These are phyloP conservation scores for Sanghuangporus baumii DNA, from an alignment of 1,284 basidiomycete genomes.

Conservation along the genomic window DNA sequence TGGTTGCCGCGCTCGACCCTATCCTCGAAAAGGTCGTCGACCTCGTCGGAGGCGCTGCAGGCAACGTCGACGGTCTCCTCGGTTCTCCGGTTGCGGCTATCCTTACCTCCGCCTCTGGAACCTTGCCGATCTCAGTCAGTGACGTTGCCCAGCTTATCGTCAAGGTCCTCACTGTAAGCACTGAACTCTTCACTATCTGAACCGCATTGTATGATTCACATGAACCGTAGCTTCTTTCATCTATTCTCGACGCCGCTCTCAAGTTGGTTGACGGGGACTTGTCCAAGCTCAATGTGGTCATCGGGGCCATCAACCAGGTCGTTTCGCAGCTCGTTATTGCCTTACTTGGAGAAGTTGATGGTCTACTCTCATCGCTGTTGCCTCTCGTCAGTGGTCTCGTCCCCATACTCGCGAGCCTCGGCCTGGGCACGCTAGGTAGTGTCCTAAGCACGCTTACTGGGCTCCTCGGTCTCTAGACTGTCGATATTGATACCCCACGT, in stretches of 20 bases:
- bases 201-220: too few relatives aligned
- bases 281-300: slow-evolving; percentile 23
- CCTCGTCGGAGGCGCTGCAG: not conserved
- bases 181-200: not conserved
- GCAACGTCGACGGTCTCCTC: not conserved
- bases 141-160: slow-evolving; percentile 12
- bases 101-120: slow-evolving; percentile 2
- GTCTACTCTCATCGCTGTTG: slow-evolving; percentile 19
- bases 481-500: not conserved
- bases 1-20: not conserved
- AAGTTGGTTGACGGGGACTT: slow-evolving; percentile 26
- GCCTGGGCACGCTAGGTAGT: slow-evolving; percentile 8
- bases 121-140: not conserved
- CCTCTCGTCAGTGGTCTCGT: slow-evolving; percentile 20
- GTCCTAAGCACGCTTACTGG: slow-evolving; percentile 2
- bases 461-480: not conserved
- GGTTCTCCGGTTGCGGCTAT: slow-evolving; percentile 6
- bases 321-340: slow-evolving; percentile 26
- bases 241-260: slow-evolving; percentile 30
- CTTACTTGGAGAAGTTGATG: slow-evolving; percentile 23
- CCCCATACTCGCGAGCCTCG: slow-evolving; percentile 4
- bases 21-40: slow-evolving; percentile 8
- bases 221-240: not conserved
- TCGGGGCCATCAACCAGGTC: slow-evolving; percentile 27
- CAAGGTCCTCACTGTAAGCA: not conserved